Base-by-base conservation (phyloP, 2,329 filamentous ascomycete species). In the Penicillium sp. region DNA sequence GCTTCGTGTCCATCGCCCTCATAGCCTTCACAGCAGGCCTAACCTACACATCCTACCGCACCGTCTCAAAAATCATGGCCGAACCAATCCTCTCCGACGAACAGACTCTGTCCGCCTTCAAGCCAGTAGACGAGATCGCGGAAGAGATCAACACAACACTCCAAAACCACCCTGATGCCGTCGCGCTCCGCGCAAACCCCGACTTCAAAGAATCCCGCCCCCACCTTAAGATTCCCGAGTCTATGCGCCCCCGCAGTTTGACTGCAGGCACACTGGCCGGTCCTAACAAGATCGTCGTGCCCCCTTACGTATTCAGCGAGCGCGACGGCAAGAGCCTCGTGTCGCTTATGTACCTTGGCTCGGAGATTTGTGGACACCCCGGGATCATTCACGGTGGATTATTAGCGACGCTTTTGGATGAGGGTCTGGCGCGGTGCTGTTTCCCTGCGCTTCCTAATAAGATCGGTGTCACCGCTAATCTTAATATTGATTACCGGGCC, bases 381-480 rank as follows among this genome's bases (percentile, higher is more conserved):
- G 91, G 90, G 3, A 91, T 98, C 60, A 84, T 97, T 7, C 95
- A 98, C 73, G 93, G 93, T 50, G 93, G 93, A 0, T 79, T 96
- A 62, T 79, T 98, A 55, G 93, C 93, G n/a, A 97, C 93, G 13
- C 83, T 98, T 72, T 79, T 98, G 52, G 93, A 98, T 70, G 93
- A 98, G 74, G 91, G 91, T 0, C 79, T 98, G 44, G 93, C 90
- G 31, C 83, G 91, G 53, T 96, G 91, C 74, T 96, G 90, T 70
- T 96, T 98, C 75, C 87, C 86, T 5, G 91, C 91, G 24, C 80
- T 98, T 69, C 93, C 93, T 29, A 91, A 93, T 70, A 90, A 91
- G 65, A 85, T 61, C 88, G 88, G 59, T 83, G 97, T 72, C 44
- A 98, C 95, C 41, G 95, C 93, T 51, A 93, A 88, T 69, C 78